phyloP scores from a whole-genome alignment of 2,329 filamentous ascomycete species.

The Neofusicoccum laricinum region DNA sequence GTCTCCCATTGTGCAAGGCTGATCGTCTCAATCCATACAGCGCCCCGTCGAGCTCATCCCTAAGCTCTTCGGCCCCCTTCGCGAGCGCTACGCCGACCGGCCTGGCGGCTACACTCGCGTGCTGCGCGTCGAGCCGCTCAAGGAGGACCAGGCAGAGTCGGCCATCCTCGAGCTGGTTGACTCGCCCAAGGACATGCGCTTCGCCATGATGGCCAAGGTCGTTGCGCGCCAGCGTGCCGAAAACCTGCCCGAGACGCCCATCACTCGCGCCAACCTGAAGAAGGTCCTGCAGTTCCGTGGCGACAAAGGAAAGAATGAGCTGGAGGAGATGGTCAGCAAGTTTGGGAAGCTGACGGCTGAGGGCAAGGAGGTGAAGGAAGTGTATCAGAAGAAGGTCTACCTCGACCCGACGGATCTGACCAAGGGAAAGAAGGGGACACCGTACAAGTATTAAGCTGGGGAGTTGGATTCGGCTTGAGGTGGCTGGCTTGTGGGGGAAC shows the following conservation, averaged over 20 bases:
- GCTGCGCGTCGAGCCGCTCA: constrained; percentile 83
- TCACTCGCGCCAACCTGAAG: constrained; percentile 73
- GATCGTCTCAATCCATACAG: not conserved
- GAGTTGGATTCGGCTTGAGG: not conserved
- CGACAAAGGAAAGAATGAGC: constrained; percentile 60
- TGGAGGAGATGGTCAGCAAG: constrained; percentile 60
- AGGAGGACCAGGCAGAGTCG: constrained; percentile 81
- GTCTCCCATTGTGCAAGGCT: too few relatives aligned
- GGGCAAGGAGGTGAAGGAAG: constrained; percentile 11
- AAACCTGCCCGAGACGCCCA: constrained; percentile 59
- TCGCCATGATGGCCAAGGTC: constrained; percentile 86
- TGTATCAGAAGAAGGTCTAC: constrained; percentile 13
- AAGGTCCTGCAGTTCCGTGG: constrained; percentile 77
- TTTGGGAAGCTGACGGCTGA: constrained; percentile 24
- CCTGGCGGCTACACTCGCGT: constrained; percentile 95
- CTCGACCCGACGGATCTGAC: constrained; percentile 4
- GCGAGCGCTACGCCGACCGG: constrained; percentile 72
- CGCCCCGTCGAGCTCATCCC: constrained; percentile 59
- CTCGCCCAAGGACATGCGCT: constrained; percentile 88
- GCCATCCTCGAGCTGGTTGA: constrained; percentile 95
- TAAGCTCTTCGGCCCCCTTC: constrained; percentile 83
- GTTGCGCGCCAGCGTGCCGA: constrained; percentile 60
- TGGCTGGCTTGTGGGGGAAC: not conserved
- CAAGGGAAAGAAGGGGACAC: constrained; percentile 13
- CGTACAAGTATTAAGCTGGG: not conserved